These are phyloP conservation scores for Cichorium intybus DNA, from an alignment of 140 eudicot genomes.

Conservation along the genomic window DNA sequence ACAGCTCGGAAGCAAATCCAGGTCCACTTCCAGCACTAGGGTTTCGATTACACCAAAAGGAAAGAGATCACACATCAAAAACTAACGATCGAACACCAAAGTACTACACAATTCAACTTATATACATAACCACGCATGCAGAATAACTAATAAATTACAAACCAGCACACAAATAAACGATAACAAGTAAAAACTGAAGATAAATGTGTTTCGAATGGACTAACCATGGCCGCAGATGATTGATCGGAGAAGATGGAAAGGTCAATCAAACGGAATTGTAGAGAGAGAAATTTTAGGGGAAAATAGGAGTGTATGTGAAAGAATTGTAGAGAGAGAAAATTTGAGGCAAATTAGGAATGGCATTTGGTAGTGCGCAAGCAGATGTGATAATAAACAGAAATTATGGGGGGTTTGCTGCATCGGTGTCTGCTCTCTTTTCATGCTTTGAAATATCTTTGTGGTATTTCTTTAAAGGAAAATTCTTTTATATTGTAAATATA, in stretches of 20 bases:
- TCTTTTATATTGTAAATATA: too few relatives aligned
- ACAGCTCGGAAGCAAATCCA: constrained; percentile 11
- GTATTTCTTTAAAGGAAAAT: too few relatives aligned
- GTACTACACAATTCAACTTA: background rate
- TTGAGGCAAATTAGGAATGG: constrained; percentile 16
- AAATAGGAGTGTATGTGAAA: background rate
- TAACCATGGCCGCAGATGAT: constrained; percentile 29
- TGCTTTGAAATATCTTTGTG: background rate
- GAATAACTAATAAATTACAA: background rate
- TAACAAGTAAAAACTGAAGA: background rate
- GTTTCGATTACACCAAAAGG: constrained; percentile 10
- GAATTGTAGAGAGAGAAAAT: constrained; percentile 9
- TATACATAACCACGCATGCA: background rate
- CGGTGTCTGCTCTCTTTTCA: background rate
- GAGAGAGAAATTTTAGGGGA: constrained; percentile 30
- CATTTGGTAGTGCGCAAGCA: background rate
- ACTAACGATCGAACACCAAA: constrained; percentile 21
- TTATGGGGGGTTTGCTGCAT: constrained; percentile 2
- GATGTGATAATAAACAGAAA: constrained; percentile 1
- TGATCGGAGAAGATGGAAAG: constrained; percentile 20
- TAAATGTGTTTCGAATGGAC: constrained; percentile 5
- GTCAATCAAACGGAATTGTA: background rate
- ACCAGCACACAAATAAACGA: background rate
- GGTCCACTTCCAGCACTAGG: constrained; percentile 20
- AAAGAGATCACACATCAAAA: background rate